Evolutionary conservation across 805 yeast species (phyloP).

Genomic region (Metschnikowia drakensbergensis): DNA sequence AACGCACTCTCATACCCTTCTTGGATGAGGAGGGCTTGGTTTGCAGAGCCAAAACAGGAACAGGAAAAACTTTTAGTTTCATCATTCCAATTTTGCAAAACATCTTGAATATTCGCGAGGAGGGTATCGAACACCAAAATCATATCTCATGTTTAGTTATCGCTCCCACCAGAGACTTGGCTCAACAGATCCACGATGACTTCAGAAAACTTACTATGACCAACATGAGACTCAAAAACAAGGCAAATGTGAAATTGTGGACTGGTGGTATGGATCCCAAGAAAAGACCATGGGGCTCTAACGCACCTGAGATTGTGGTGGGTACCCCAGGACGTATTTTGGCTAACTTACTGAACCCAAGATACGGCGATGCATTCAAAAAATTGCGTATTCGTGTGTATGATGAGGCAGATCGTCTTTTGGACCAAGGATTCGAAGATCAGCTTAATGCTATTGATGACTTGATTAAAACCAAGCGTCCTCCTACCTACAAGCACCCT

Average conservation of each 20-base stretch:
- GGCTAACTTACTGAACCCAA: conserved; percentile 52
- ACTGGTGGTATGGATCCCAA: conserved; percentile 63
- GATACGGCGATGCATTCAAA: conserved; percentile 45
- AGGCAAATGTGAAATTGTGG: conserved; percentile 32
- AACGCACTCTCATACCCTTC: conserved; percentile 55
- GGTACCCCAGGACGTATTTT: conserved; percentile 87
- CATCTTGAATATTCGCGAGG: conserved; percentile 28
- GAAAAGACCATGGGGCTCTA: conserved; percentile 21
- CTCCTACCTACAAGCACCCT: conserved; percentile 17
- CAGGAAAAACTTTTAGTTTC: conserved; percentile 91
- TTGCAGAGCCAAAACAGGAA: conserved; percentile 91
- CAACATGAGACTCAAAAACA: conserved; percentile 16
- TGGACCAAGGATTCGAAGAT: conserved; percentile 75
- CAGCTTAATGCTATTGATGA: conserved; percentile 58
- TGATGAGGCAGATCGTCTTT: conserved; percentile 88
- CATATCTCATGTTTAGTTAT: conserved; percentile 53
- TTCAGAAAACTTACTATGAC: conserved; percentile 41
- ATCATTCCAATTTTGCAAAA: conserved; percentile 74
- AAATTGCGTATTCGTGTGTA: conserved; percentile 62
- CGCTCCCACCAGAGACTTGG: conserved; percentile 90
- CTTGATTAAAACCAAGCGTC: conserved; percentile 37
- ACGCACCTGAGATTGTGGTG: conserved; percentile 61
- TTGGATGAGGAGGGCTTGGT: conserved; percentile 62
- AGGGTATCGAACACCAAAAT: conserved; percentile 27
- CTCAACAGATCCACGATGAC: conserved; percentile 73